Evolutionary conservation across 768 basidiomycete species (phyloP), one percentile per base, ranked within the genome.

Genomic region (Trametes maxima): DNA sequence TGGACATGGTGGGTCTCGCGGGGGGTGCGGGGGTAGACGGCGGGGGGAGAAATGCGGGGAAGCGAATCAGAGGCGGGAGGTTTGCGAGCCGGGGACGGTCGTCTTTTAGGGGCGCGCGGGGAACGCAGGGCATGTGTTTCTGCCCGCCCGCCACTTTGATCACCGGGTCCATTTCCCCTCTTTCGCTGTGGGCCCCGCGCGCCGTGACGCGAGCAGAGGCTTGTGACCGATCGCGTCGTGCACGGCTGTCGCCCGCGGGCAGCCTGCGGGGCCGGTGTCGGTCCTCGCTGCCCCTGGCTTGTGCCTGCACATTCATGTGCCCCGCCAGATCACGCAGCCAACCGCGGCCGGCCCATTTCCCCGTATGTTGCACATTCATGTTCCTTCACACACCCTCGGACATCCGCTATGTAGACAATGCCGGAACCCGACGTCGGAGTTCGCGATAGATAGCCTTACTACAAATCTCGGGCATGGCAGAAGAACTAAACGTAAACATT

Each of bases 1-100:
- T 57, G 14, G 73, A 64, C 68, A 75, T 72, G 22, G 21, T 21
- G 60, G 47, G 33, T 25, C 44, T 24, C 36, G 46, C 46, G 42
- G 57, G 36, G 25, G 16, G 11, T 10, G 48, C 44, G 28, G n/a
- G 28, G 54, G 35, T 17, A 17, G 28, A 14, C n/a, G 33, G 39
- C 2, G 43, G 17, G 22, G 45, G 25, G 52, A 24, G 21, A 21
- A 45, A 46, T 61, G 54, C 33, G 50, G 57, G 45, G 53, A 54
- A 54, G 22, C 51, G 57, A 66, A 63, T 43, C 53, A 53, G 56
- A 50, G 55, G 57, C 24, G 42, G n/a, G 53, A 25, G 13, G 57
- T 57, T 50, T 45, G 57, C 43, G n/a, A 53, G 11, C 28, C 44
- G 50, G 45, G 45, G 33, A 53, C 39, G 21, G 40, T 57, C 8